A percentile compares a stretch with the other conserved stretches of the same genome.
phyloP scores from a whole-genome alignment of 2,329 filamentous ascomycete species.

The Ophiocordyceps camponoti-leonardi region DNA sequence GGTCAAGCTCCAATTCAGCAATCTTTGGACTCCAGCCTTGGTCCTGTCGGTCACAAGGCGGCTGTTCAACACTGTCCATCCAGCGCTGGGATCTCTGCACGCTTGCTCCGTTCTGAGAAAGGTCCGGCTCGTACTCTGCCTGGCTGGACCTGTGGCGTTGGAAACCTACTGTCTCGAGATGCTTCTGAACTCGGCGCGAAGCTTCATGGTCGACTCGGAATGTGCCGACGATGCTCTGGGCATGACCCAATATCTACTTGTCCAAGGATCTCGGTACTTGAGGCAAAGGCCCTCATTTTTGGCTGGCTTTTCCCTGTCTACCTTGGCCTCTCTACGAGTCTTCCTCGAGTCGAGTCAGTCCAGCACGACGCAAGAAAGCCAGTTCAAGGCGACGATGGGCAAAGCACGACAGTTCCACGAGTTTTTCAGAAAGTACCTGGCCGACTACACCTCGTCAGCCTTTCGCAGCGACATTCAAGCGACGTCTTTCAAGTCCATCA shows the following conservation, averaged over 20 bases:
- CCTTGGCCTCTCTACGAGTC: slow-evolving; percentile 58
- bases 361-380: slow-evolving; percentile 70
- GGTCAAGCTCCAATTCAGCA: slow-evolving; percentile 43
- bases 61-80: slow-evolving; percentile 65
- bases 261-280: slow-evolving; percentile 49
- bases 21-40: slow-evolving; percentile 61
- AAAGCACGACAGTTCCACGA: slow-evolving; percentile 59
- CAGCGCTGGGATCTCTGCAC: slow-evolving; percentile 71
- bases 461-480: slow-evolving; percentile 32
- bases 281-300: slow-evolving; percentile 53
- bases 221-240: slow-evolving; percentile 86
- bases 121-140: slow-evolving; percentile 60
- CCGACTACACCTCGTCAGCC: slow-evolving; percentile 36
- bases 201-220: slow-evolving; percentile 65
- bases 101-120: slow-evolving; percentile 77
- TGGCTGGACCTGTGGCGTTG: slow-evolving; percentile 58
- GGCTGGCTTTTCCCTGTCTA: slow-evolving; percentile 63
- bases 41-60: slow-evolving; percentile 59
- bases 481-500: slow-evolving; percentile 47
- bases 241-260: slow-evolving; percentile 68
- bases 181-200: slow-evolving; percentile 64
- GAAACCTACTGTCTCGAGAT: slow-evolving; percentile 77
- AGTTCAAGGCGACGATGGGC: slow-evolving; percentile 59
- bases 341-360: slow-evolving; percentile 61
- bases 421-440: slow-evolving; percentile 61